Conservation (phyloP, 139 green algal genomes). For the Auxenochlorella protothecoides region DNA sequence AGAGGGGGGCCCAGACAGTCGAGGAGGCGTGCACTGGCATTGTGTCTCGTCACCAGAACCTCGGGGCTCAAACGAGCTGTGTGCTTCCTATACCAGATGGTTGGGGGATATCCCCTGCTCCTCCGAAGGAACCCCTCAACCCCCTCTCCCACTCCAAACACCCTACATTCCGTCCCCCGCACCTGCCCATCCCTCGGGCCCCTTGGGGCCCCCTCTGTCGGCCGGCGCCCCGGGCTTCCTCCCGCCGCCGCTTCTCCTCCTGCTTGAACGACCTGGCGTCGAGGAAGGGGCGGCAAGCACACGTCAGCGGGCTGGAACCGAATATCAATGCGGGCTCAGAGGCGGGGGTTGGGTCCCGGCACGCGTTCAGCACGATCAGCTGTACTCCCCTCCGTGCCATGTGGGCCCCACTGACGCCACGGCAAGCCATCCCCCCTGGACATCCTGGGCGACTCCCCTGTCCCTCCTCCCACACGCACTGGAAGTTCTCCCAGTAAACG, state of each 20-base stretch:
- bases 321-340: too few species aligned
- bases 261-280: constrained; percentile 10
- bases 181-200: neutral
- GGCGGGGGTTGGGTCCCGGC: too few species aligned
- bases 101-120: neutral
- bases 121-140: neutral
- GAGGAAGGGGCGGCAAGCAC: neutral
- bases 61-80: too few species aligned
- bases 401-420: neutral
- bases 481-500: constrained; percentile 31
- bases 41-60: too few species aligned
- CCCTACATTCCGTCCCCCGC: constrained; percentile 7
- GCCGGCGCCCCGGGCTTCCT: constrained; percentile 10
- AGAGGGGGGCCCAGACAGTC: too few species aligned
- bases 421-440: neutral
- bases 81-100: too few species aligned
- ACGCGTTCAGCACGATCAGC: too few species aligned
- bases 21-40: too few species aligned
- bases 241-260: constrained; percentile 21
- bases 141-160: neutral
- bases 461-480: constrained; percentile 4
- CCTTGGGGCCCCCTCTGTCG: neutral
- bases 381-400: too few species aligned
- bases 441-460: neutral
- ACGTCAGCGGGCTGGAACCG: neutral